These are phyloP conservation scores for Mycena rebaudengoi DNA, from an alignment of 768 basidiomycete genomes.

Conservation along the genomic window DNA sequence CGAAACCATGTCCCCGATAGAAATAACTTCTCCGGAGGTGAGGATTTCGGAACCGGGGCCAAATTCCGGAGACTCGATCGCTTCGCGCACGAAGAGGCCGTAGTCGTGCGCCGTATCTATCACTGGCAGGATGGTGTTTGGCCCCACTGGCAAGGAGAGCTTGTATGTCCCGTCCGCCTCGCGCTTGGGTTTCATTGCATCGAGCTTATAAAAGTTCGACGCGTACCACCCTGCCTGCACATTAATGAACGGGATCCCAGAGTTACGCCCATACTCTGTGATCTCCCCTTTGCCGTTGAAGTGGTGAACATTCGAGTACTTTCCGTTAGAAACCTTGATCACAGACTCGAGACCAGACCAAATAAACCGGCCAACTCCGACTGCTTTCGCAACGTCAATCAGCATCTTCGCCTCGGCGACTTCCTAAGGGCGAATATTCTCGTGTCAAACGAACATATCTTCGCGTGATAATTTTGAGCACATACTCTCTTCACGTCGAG, in stretches of 20 bases:
- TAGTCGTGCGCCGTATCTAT: conserved; percentile 23
- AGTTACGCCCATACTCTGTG: conserved; percentile 9
- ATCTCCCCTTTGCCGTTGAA: conserved; percentile 23
- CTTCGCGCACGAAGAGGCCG: conserved; percentile 21
- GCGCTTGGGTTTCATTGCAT: conserved; percentile 9
- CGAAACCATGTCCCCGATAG: conserved; percentile 6
- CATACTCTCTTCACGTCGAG: conserved; percentile 12
- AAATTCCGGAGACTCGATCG: conserved; percentile 18
- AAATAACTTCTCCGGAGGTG: conserved; percentile 14
- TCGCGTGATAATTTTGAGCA: neutral
- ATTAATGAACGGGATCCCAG: conserved; percentile 17
- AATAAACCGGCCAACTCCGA: conserved; percentile 9
- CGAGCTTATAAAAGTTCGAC: conserved; percentile 9
- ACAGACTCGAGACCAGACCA: conserved; percentile 25
- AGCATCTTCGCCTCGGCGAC: conserved; percentile 22
- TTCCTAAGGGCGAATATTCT: conserved; percentile 3
- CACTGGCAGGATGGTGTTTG: conserved; percentile 15
- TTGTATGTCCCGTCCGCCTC: conserved; percentile 7
- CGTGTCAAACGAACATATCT: neutral
- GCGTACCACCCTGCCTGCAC: conserved; percentile 23
- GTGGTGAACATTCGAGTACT: conserved; percentile 23
- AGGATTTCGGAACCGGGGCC: conserved; percentile 15
- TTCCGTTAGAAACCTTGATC: conserved; percentile 10
- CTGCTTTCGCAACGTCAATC: conserved; percentile 18
- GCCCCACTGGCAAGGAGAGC: conserved; percentile 18